Evolutionary conservation across 1,139 yeast species (phyloP), one percentile per base, ranked within the genome.

Genomic region (Geotrichum citri-aurantii): DNA sequence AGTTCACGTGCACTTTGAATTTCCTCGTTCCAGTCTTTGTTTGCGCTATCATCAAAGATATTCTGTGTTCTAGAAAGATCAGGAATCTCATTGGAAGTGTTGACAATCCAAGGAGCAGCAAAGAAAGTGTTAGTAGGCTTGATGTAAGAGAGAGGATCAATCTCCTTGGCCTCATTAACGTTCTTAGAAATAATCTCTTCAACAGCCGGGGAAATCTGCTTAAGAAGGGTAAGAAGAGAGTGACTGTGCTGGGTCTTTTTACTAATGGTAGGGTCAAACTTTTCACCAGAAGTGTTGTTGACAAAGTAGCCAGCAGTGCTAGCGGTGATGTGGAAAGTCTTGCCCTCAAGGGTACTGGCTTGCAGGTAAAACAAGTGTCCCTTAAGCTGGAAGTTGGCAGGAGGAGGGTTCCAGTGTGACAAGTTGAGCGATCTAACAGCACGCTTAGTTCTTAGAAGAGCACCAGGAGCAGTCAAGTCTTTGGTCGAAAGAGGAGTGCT

Each of bases 1-100:
- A 90, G 77, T 65, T 90, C 97, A 63, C 84, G 81, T 55, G 90
- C 79, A 6, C 89, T 79, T 75, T 93, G 98, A 67, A 85, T 83
- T 66, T 93, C 97, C 65, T 88, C 96, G 70, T 91, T 91, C 91
- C 96, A 92, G 66, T 91, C 97, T 66, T 85, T 83, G 60, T 77
- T 79, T 40, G 76, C 63, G 46, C 49, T 69, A 62, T 50, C 60
- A 54, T 29, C 64, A 19, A 40, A 21, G 10, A 42, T 27, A 24
- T 50, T 29, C 47, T 57, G 95, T 52, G 83, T 75, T 67, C 86
- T 79, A 19, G 88, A 84, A 50, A 80, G 66, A 67, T 88, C 95
- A 2, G 93, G 82, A 21, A 68, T 63, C 55, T 71, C 69, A 69
- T 60, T 29, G 24, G 66, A 62, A 67, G 61, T 31, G 53, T 78